Conservation (phyloP, 495 filamentous ascomycete species). For the Penicillium lagena region DNA sequence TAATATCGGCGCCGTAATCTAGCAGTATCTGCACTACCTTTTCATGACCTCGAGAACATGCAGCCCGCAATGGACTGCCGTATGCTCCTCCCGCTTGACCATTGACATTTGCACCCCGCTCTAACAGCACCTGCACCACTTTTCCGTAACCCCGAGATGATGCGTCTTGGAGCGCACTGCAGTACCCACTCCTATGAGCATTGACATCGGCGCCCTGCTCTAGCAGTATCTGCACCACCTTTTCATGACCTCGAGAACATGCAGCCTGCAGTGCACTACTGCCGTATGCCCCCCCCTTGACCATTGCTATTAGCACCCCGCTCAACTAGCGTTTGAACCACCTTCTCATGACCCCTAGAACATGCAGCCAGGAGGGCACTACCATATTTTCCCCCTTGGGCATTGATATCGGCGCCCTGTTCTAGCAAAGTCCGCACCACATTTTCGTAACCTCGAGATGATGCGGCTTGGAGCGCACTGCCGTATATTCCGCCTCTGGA, state of each 20-base stretch:
- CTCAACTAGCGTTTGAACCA: no score
- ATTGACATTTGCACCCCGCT: conserved; percentile 9
- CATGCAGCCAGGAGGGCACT: no score
- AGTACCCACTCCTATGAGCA: conserved; percentile 7
- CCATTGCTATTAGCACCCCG: no score
- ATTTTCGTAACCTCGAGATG: conserved; percentile 5
- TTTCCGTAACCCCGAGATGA: neutral
- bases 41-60: neutral
- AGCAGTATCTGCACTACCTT: conserved; percentile 8
- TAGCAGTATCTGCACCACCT: conserved; percentile 10
- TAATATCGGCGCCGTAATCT: no score
- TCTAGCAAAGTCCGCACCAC: conserved; percentile 20
- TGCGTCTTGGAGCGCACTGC: conserved; percentile 16
- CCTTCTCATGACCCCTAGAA: no score
- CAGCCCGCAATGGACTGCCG: conserved; percentile 18
- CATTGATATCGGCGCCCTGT: conserved; percentile 14
- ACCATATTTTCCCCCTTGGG: neutral
- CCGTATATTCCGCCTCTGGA: conserved; percentile 1
- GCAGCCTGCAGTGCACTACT: no score
- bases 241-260: neutral
- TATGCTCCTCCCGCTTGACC: conserved; percentile 7
- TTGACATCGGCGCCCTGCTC: conserved; percentile 11
- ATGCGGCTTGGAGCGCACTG: conserved; percentile 7
- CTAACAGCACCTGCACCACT: conserved; percentile 2
- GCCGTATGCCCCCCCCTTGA: no score